Conservation (phyloP, 164 flowering plant genomes). For the grape (Vitis vinifera) region DNA sequence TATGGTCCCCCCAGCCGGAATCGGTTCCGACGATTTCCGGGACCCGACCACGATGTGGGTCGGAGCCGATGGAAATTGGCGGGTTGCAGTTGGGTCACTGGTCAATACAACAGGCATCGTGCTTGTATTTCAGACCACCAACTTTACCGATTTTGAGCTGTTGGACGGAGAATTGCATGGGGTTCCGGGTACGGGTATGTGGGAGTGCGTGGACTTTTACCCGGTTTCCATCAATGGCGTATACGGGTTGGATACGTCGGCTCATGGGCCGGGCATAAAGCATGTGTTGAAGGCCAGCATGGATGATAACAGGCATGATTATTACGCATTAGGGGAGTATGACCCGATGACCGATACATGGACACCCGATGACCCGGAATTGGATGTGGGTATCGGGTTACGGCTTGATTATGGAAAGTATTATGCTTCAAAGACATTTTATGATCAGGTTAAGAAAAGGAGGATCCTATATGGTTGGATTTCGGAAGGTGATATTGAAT, state of each 20-base stretch:
- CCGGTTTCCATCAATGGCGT: constrained; percentile 38
- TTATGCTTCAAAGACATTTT: constrained; percentile 60
- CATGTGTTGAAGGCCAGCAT: constrained; percentile 58
- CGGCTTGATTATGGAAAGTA: constrained; percentile 48
- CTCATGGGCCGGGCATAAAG: constrained; percentile 42
- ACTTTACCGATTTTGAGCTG: constrained; percentile 35
- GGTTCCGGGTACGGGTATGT: constrained; percentile 64
- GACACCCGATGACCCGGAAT: constrained; percentile 51
- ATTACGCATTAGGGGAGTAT: constrained; percentile 52
- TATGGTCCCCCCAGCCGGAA: constrained; percentile 41
- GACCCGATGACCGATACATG: constrained; percentile 29
- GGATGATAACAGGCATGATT: constrained; percentile 45
- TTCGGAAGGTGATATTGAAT: constrained; percentile 48
- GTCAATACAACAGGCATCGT: constrained; percentile 36
- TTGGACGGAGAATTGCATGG: constrained; percentile 33
- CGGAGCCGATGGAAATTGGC: constrained; percentile 47
- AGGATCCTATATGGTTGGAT: constrained; percentile 57
- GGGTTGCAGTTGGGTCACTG: constrained; percentile 47
- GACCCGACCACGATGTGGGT: constrained; percentile 67
- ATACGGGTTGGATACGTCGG: constrained; percentile 49
- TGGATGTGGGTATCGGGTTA: constrained; percentile 58
- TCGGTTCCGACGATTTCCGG: constrained; percentile 36
- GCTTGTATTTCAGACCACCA: constrained; percentile 35
- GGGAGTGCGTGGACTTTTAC: constrained; percentile 67
- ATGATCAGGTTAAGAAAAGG: constrained; percentile 41